A percentile compares a stretch with the other conserved stretches of the same genome.
These are phyloP conservation scores for Aspergillus puulaauensis DNA, from an alignment of 2,329 filamentous ascomycete species.

Conservation along the genomic window DNA sequence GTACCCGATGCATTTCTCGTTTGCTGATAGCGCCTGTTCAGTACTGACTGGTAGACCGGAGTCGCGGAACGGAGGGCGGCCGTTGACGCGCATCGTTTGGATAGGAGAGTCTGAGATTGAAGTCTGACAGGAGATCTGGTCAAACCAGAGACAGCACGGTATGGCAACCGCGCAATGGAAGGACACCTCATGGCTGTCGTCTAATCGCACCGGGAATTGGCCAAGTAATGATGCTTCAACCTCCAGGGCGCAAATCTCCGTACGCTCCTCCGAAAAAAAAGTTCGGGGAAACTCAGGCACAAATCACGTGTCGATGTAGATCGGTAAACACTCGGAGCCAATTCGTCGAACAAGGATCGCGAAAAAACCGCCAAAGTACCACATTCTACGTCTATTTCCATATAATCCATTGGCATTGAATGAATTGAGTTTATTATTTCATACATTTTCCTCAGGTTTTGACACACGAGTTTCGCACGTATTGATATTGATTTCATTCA, in stretches of 20 bases:
- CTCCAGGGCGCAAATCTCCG: conserved; percentile 22
- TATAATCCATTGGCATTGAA: not conserved
- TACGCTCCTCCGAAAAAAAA: conserved; percentile 34
- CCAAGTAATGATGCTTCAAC: conserved; percentile 20
- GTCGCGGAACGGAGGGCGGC: conserved; percentile 34
- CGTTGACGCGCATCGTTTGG: conserved; percentile 41
- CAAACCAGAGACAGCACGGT: conserved; percentile 39
- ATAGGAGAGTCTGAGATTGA: conserved; percentile 35
- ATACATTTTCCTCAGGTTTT: not conserved
- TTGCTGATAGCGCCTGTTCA: conserved; percentile 44
- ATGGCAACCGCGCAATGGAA: conserved; percentile 41
- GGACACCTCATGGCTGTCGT: conserved; percentile 40
- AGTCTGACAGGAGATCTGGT: conserved; percentile 34
- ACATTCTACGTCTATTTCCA: not conserved
- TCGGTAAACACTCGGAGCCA: conserved; percentile 12
- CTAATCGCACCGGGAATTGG: conserved; percentile 28
- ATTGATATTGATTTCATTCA: not conserved
- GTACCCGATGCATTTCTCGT: conserved; percentile 43
- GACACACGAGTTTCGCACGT: not conserved
- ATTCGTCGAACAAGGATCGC: not conserved
- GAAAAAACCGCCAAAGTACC: not conserved
- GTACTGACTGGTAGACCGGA: conserved; percentile 35
- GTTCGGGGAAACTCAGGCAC: conserved; percentile 39
- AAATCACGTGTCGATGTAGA: conserved; percentile 27
- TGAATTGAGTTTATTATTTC: not conserved